Base-by-base conservation (phyloP, 1,284 basidiomycete genomes). In the Tilletia horrida region DNA sequence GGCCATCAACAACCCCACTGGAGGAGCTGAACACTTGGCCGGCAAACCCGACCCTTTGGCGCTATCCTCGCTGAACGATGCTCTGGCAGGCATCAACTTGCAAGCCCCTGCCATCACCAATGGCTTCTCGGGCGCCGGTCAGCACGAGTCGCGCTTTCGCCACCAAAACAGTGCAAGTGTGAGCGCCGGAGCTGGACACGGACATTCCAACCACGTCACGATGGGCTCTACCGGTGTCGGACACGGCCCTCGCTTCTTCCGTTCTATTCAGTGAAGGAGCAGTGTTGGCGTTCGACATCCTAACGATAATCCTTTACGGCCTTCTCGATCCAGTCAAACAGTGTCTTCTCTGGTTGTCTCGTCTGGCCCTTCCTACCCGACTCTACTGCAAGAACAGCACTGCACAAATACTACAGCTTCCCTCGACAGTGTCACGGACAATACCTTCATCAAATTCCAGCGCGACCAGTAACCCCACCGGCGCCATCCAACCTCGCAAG, bases 141-240 rank as follows among this genome's bases (percentile, higher is more conserved):
- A 52, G 50, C n/a, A 21, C 21, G 50, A 52, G n/a, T 59, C 55
- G 23, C 55, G 55, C 14, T 59, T 35, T n/a, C 55, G 55, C 55
- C 55, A 59, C 55, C 55, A 59, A n/a, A 31, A 18, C 55, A 59
- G 55, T 35, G 27, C 55, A 3, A 59, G 55, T 16, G 27, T 59
- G n/a, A 29, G 55, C 29, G 31, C 35, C 6, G 35, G 35, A 40
- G 35, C 35, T 40, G 35, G 35, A 40, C 35, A 40, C 35, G 35
- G 35, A 40, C 35, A 40, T 40, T 11, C 35, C 4, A 40, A 11
- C 35, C 35, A 40, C 35, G 35, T 40, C 35, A 40, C 35, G 6
- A 11, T 40, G 35, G 35, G 35, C 35, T 40, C 35, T 40, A 6
- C 35, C 35, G 35, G 35, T 11, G 35, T 40, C 35, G 35, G 35